These are phyloP conservation scores for Spencermartinsiella ligniputridi DNA, from an alignment of 1,139 yeast species.

Conservation along the genomic window DNA sequence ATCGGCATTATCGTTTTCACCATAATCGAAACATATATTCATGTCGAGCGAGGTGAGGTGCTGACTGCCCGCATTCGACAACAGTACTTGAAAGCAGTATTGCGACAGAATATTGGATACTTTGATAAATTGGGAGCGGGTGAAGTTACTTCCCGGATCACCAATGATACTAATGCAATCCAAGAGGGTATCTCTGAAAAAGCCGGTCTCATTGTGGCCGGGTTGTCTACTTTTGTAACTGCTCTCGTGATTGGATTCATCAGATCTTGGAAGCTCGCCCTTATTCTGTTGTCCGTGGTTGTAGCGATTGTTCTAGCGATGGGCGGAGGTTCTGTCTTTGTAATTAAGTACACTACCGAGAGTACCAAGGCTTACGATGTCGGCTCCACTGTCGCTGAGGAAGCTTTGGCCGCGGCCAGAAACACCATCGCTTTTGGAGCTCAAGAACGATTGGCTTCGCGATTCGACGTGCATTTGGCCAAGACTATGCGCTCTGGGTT, in stretches of 20 bases:
- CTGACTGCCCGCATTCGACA: constrained; percentile 40
- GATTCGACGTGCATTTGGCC: constrained; percentile 33
- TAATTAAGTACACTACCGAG: constrained; percentile 33
- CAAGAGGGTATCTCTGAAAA: constrained; percentile 45
- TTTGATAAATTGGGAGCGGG: constrained; percentile 44
- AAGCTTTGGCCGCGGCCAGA: constrained; percentile 39
- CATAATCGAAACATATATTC: constrained; percentile 33
- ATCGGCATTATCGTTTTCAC: constrained; percentile 35
- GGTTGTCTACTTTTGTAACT: constrained; percentile 38
- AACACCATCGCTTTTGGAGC: constrained; percentile 43
- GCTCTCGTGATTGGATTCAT: constrained; percentile 40
- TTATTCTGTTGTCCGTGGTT: constrained; percentile 37
- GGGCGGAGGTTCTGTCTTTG: constrained; percentile 28
- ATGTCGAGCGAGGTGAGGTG: constrained; percentile 40
- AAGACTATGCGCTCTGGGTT: constrained; percentile 28
- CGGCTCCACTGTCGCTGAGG: constrained; percentile 42
- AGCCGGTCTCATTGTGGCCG: constrained; percentile 38
- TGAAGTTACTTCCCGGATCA: constrained; percentile 41
- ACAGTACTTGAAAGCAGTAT: constrained; percentile 35
- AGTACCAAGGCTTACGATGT: constrained; percentile 32
- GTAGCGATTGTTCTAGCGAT: constrained; percentile 30
- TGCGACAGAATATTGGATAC: constrained; percentile 43
- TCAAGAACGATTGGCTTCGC: constrained; percentile 35
- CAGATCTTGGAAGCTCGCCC: constrained; percentile 38
- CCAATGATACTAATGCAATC: constrained; percentile 40